phyloP scores from a whole-genome alignment of 257 asterid genomes.

The Plantago elongata region DNA sequence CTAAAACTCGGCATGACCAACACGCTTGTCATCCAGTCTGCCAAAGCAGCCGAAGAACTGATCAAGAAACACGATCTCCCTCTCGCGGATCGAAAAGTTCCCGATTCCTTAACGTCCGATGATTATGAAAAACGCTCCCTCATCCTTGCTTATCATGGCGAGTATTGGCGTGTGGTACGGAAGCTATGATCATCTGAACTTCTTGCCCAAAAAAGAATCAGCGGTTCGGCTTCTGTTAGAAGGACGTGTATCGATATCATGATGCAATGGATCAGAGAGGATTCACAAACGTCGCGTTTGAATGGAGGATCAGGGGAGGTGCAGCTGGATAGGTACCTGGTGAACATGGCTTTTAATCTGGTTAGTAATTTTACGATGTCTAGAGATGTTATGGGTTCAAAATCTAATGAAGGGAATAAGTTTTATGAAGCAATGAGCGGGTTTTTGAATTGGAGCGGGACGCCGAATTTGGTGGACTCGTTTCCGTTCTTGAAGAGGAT shows the following conservation, averaged over 20 bases:
- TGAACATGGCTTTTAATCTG: conserved; percentile 30
- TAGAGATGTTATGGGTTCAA: conserved; percentile 27
- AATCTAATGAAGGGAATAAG: conserved; percentile 24
- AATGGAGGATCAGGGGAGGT: conserved; percentile 17
- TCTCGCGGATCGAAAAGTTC: conserved; percentile 27
- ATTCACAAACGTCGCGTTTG: background rate
- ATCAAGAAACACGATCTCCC: conserved; percentile 39
- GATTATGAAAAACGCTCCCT: conserved; percentile 26
- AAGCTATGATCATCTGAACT: conserved; percentile 34
- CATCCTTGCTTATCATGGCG: conserved; percentile 26
- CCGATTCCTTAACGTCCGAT: conserved; percentile 25
- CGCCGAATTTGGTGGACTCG: conserved; percentile 36
- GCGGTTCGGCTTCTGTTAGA: conserved; percentile 19
- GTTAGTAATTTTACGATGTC: conserved; percentile 37
- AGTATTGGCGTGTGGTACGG: conserved; percentile 34
- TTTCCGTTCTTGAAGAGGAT: conserved; percentile 38
- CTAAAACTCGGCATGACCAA: conserved; percentile 31
- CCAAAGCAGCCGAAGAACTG: conserved; percentile 33
- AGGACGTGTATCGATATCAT: conserved; percentile 26
- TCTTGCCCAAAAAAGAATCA: conserved; percentile 29
- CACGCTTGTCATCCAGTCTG: conserved; percentile 26
- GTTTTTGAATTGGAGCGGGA: conserved; percentile 28
- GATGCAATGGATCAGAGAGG: conserved; percentile 33
- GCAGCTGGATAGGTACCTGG: conserved; percentile 25
- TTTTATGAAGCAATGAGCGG: conserved; percentile 27